Evolutionary conservation across 495 filamentous ascomycete species (phyloP).

Genomic region (Daldinia childiae): DNA sequence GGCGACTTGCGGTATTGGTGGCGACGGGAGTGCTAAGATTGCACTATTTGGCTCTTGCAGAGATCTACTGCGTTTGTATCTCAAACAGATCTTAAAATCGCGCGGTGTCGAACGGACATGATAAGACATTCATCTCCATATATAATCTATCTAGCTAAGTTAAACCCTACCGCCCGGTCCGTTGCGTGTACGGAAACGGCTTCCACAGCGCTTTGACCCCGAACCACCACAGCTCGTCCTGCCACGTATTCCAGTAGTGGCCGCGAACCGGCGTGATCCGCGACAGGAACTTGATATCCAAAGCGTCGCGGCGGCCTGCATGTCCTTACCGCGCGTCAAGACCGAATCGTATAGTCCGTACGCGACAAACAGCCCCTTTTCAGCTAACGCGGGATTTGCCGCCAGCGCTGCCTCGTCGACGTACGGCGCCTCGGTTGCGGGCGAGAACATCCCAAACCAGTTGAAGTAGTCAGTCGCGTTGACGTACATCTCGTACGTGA

Average conservation of each 20-base stretch:
- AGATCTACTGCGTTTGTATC: neutral
- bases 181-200: conserved; percentile 33
- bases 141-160: neutral
- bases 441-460: conserved; percentile 49
- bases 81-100: neutral
- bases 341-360: conserved; percentile 48
- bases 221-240: conserved; percentile 51
- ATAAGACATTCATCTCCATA: neutral
- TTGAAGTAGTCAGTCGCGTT: conserved; percentile 48
- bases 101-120: conserved; percentile 13
- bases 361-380: conserved; percentile 46
- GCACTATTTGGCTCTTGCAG: neutral
- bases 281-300: conserved; percentile 33
- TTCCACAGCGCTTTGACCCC: conserved; percentile 48
- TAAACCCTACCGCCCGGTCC: conserved; percentile 15
- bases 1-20: neutral
- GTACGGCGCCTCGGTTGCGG: conserved; percentile 39
- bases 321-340: conserved; percentile 32
- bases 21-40: neutral
- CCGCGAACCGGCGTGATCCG: conserved; percentile 46
- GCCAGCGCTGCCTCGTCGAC: conserved; percentile 29
- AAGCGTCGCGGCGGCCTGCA: conserved; percentile 41
- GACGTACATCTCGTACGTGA: conserved; percentile 50
- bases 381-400: conserved; percentile 34
- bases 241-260: conserved; percentile 51